Evolutionary conservation across 176 grass and related monocot genomes (phyloP), one percentile per base, ranked within the genome.

Genomic region (Triticum timopheevii): DNA sequence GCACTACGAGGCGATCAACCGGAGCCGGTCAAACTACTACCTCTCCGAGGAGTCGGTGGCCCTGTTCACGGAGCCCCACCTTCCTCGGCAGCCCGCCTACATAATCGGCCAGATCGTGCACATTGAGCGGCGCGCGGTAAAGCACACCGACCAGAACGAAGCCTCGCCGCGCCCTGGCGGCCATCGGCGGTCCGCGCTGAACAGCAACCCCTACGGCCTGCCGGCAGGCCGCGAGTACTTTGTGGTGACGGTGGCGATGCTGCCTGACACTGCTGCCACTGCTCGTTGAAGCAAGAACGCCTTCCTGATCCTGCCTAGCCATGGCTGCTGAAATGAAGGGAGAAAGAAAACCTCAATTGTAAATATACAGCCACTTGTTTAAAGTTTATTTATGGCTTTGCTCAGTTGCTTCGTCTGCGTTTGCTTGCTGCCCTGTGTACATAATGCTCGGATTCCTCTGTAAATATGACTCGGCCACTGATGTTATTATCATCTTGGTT

Each of bases 61-160:
- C 64, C 85, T 99, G 30, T 99, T 99, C 77, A 91, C 78, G 1
- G 90, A 96, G 73, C 94, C 93, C n/a, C 88, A 94, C 15, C 73
- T 76, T 81, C 78, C 85, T 8, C 78, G 22, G 1, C 84, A 82
- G 30, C 94, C 94, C 1, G 38, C 81, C 10, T 93, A 93, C 73
- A 96, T 99, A 85, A 92, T 99, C 1, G 97, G 97, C 15, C 97
- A 99, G 88, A 94, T 99, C 8, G 97, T 99, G 74, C 97, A 99
- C 83, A 94, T 99, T 3, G 97, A 99, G 73, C 72, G 85, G 1
- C 84, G 89, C 35, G 23, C 84, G 15, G 79, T 12, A 19, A 86
- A 62, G 66, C 83, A 39, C 49, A 68, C 33, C 0, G 69, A 83
- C 72, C 91, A 86, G 44, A 82, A 76, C 12, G 87, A 89, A 68